phyloP scores from a whole-genome alignment of 2,329 filamentous ascomycete genomes.

The Malbranchea cinnamomea region DNA sequence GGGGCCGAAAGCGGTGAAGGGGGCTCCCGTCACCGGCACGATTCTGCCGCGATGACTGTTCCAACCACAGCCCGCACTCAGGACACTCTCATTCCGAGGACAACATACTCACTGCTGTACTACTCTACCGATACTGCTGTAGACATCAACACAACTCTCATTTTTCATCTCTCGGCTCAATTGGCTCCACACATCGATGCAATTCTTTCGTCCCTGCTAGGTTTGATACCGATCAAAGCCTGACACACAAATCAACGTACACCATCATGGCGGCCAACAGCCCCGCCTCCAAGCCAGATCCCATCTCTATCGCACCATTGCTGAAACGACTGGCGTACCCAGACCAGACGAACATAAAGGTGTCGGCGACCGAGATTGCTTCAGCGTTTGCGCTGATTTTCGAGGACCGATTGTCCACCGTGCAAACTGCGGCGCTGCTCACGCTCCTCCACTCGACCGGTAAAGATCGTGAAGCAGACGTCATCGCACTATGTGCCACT shows the following conservation, averaged over 20 bases:
- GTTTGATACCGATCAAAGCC: no score
- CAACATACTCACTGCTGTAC: no score
- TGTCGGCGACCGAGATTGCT: slow-evolving; percentile 69
- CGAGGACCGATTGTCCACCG: slow-evolving; percentile 72
- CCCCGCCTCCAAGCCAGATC: slow-evolving; percentile 17
- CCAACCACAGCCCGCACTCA: no score
- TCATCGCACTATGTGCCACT: slow-evolving; percentile 69
- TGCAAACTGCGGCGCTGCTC: slow-evolving; percentile 73
- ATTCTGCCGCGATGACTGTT: no score
- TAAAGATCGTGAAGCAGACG: slow-evolving; percentile 67
- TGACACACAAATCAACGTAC: neutral
- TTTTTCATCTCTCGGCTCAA: no score
- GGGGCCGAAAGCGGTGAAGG: no score
- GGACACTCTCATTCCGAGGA: no score
- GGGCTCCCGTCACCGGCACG: no score
- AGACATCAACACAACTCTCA: no score
- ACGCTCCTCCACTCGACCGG: slow-evolving; percentile 87
- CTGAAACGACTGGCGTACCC: slow-evolving; percentile 33
- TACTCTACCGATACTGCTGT: no score
- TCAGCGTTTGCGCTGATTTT: slow-evolving; percentile 85
- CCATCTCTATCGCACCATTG: slow-evolving; percentile 33
- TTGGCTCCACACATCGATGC: no score
- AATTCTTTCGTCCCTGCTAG: no score
- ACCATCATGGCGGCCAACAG: slow-evolving; percentile 7
- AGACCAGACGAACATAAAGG: slow-evolving; percentile 31